Evolutionary conservation across 495 filamentous ascomycete species (phyloP).

Genomic region (Tuber calosporum): DNA sequence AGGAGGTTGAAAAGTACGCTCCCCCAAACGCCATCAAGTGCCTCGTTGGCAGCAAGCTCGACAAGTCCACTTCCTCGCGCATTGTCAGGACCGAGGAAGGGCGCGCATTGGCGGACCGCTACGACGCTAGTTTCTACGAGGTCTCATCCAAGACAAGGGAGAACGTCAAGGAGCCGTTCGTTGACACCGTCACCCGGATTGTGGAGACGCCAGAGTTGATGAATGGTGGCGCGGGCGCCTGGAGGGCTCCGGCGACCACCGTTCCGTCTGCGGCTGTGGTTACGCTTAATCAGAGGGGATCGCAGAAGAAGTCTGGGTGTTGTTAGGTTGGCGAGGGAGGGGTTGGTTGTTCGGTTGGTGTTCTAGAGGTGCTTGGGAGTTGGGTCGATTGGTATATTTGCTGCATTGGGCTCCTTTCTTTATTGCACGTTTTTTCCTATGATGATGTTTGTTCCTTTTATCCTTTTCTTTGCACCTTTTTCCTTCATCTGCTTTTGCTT

Average conservation of each 20-base stretch:
- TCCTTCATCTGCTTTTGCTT: not conserved
- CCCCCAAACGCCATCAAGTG: conserved; percentile 50
- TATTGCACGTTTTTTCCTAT: not conserved
- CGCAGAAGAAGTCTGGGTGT: conserved; percentile 31
- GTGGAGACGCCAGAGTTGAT: conserved; percentile 47
- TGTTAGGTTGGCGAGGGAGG: conserved; percentile 33
- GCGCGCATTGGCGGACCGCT: conserved; percentile 47
- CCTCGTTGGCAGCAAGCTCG: conserved; percentile 53
- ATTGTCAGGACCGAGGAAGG: conserved; percentile 52
- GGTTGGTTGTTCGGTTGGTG: conserved; percentile 18
- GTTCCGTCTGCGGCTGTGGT: conserved; percentile 2
- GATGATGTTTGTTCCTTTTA: not conserved
- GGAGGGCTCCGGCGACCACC: conserved; percentile 12
- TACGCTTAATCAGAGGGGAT: conserved; percentile 18
- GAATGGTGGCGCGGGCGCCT: conserved; percentile 34
- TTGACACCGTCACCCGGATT: conserved; percentile 52
- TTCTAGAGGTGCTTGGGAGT: conserved; percentile 19
- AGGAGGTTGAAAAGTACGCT: conserved; percentile 52
- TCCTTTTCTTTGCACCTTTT: not conserved
- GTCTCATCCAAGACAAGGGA: conserved; percentile 52
- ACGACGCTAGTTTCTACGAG: conserved; percentile 52
- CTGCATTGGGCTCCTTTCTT: conserved; percentile 1
- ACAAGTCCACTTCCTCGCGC: conserved; percentile 46
- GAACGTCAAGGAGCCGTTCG: conserved; percentile 51
- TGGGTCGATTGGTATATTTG: conserved; percentile 17